A percentile compares a stretch with the other conserved stretches of the same genome.
Evolutionary conservation across 148 eudicot species (phyloP).

Genomic region (Hydrangea macrophylla): DNA sequence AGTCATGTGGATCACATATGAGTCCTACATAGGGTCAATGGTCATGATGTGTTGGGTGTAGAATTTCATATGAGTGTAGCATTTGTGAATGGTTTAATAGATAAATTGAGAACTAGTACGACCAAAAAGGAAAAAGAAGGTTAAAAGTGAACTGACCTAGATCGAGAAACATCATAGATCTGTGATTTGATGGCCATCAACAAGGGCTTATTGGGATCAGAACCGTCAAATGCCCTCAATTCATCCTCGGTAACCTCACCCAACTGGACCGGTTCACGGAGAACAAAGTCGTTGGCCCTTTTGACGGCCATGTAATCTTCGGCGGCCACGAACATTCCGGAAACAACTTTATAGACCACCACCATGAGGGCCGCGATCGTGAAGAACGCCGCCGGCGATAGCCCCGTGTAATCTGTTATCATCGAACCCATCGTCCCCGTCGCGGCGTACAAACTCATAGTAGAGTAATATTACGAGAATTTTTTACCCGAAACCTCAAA

Average conservation of each 20-base stretch:
- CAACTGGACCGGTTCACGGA: slow-evolving; percentile 52
- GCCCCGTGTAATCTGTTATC: slow-evolving; percentile 43
- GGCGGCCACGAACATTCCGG: slow-evolving; percentile 49
- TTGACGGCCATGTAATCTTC: slow-evolving; percentile 44
- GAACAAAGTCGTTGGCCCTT: slow-evolving; percentile 25
- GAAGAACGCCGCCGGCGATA: slow-evolving; percentile 51
- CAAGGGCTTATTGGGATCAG: slow-evolving; percentile 58
- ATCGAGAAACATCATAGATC: too few species aligned
- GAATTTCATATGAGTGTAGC: too few species aligned
- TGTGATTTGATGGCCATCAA: slow-evolving; percentile 66
- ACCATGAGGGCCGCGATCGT: slow-evolving; percentile 39
- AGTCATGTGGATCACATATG: too few species aligned
- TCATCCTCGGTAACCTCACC: slow-evolving; percentile 59
- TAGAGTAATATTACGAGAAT: too few species aligned
- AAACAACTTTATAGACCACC: slow-evolving; percentile 54
- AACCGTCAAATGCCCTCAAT: slow-evolving; percentile 48
- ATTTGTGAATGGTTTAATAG: too few species aligned
- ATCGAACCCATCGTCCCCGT: slow-evolving; percentile 12
- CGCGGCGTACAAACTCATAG: too few species aligned
- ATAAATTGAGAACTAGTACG: too few species aligned
- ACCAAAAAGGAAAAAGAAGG: too few species aligned
- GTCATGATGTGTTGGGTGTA: too few species aligned
- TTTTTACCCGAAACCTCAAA: too few species aligned
- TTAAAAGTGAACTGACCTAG: too few species aligned
- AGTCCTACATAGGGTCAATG: too few species aligned